A percentile compares a stretch with the other conserved stretches of the same genome.
These are phyloP conservation scores for Macrocystidia cucumis DNA, from an alignment of 1,284 basidiomycete genomes.

Conservation along the genomic window DNA sequence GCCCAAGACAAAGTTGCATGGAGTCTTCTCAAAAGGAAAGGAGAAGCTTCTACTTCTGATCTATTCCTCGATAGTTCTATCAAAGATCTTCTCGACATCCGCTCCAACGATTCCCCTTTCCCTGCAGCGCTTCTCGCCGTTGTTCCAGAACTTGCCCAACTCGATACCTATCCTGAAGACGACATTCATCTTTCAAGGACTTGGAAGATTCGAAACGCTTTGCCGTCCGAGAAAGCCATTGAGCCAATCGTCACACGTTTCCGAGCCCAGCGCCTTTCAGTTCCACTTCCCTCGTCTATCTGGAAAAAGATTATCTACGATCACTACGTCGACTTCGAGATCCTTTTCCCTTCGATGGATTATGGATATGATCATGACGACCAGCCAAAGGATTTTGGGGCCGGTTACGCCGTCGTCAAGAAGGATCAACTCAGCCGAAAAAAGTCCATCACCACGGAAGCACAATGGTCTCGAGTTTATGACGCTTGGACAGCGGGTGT, in stretches of 20 bases:
- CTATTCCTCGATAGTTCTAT: background rate
- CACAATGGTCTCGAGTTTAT: slow-evolving; percentile 18
- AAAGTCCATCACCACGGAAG: slow-evolving; percentile 9
- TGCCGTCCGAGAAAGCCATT: slow-evolving; percentile 6
- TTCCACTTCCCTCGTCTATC: slow-evolving; percentile 5
- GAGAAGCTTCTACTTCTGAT: too few species aligned
- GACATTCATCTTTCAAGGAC: slow-evolving; percentile 9
- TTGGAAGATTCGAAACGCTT: slow-evolving; percentile 4
- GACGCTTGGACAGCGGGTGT: slow-evolving; percentile 10
- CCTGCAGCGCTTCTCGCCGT: slow-evolving; percentile 7
- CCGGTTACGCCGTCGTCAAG: slow-evolving; percentile 15
- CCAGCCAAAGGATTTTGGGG: slow-evolving; percentile 14
- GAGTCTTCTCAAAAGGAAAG: background rate
- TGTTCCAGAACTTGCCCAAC: slow-evolving; percentile 9
- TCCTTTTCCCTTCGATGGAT: slow-evolving; percentile 13
- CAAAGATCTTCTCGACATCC: background rate
- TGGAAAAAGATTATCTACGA: slow-evolving; percentile 8
- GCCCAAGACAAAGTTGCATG: background rate
- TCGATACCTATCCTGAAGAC: background rate
- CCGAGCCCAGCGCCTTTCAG: too few species aligned
- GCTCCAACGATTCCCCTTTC: background rate
- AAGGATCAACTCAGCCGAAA: slow-evolving; percentile 11
- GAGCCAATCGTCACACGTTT: slow-evolving; percentile 6
- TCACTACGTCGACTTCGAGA: slow-evolving; percentile 16
- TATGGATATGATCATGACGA: slow-evolving; percentile 13